phyloP scores from a whole-genome alignment of 2,329 filamentous ascomycete genomes.

The Gaeumannomyces tritici region DNA sequence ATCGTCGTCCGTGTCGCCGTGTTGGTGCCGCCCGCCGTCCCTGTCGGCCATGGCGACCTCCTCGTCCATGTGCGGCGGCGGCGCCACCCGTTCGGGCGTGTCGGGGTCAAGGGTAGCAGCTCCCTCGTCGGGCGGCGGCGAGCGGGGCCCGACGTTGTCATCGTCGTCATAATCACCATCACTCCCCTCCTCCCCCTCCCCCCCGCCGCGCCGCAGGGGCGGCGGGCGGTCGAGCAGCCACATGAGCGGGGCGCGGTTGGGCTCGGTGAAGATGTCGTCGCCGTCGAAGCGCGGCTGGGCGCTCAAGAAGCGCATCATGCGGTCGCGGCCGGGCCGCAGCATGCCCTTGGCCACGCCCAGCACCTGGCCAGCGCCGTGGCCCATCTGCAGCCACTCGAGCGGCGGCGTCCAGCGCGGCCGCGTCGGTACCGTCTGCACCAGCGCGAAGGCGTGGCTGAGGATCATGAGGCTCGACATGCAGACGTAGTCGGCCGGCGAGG shows the following conservation, averaged over 20 bases:
- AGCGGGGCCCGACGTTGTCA: too few species aligned
- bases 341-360: conserved; percentile 17
- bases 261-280: conserved; percentile 18
- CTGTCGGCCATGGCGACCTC: too few species aligned
- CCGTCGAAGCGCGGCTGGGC: conserved; percentile 20
- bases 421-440: conserved; percentile 25
- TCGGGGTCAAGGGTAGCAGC: too few species aligned
- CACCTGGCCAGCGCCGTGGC: conserved; percentile 22
- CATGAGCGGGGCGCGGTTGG: conserved; percentile 17
- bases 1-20: too few species aligned
- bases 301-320: conserved; percentile 17
- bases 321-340: conserved; percentile 4
- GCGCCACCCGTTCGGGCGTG: too few species aligned
- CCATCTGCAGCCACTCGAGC: conserved; percentile 20
- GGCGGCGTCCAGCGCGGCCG: conserved; percentile 26
- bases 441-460: conserved; percentile 24
- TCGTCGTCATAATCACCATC: too few species aligned
- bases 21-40: too few species aligned
- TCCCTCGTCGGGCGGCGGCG: too few species aligned
- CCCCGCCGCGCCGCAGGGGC: too few species aligned
- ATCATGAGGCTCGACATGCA: conserved; percentile 24
- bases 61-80: too few species aligned
- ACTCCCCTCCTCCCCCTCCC: too few species aligned
- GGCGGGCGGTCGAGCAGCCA: conserved; percentile 22
- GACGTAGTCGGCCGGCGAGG: conserved; percentile 21